A percentile compares a stretch with the other conserved stretches of the same genome.
Evolutionary conservation across 768 basidiomycete genomes (phyloP).

Genomic region (Russula sp.): DNA sequence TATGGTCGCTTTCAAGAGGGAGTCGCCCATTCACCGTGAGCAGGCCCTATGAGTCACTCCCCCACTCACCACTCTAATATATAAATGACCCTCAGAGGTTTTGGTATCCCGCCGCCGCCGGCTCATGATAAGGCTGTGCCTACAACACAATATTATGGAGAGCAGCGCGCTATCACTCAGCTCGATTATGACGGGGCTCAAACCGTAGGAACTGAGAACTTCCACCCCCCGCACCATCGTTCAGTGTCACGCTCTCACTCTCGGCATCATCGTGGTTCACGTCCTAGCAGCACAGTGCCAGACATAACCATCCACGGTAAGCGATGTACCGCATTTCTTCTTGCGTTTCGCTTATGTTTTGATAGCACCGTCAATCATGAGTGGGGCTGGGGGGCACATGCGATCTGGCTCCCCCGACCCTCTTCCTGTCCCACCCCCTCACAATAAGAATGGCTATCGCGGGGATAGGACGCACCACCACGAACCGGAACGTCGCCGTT

Average conservation of each 20-base stretch:
- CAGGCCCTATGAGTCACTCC: no score
- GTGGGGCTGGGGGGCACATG: constrained; percentile 5
- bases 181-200: constrained; percentile 25
- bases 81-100: constrained; percentile 6
- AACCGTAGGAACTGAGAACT: constrained; percentile 15
- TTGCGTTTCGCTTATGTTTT: background rate
- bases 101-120: constrained; percentile 3
- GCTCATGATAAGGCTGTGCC: constrained; percentile 17
- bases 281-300: constrained; percentile 21
- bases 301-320: constrained; percentile 25
- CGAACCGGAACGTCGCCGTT: constrained; percentile 19
- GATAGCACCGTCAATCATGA: constrained; percentile 21
- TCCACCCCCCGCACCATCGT: background rate
- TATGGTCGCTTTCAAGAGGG: constrained; percentile 28
- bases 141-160: constrained; percentile 23
- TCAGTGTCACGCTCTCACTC: constrained; percentile 16
- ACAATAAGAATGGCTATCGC: constrained; percentile 15
- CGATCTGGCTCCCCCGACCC: constrained; percentile 22
- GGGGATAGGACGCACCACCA: constrained; percentile 1
- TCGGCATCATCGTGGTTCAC: constrained; percentile 17
- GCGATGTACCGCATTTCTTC: background rate
- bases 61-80: background rate
- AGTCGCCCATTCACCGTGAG: constrained; percentile 19
- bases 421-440: constrained; percentile 20
- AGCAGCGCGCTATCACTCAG: constrained; percentile 26